A percentile compares a stretch with the other conserved stretches of the same genome.
Evolutionary conservation across 257 asterid genomes (phyloP).

Genomic region (Knoxia roxburghii): DNA sequence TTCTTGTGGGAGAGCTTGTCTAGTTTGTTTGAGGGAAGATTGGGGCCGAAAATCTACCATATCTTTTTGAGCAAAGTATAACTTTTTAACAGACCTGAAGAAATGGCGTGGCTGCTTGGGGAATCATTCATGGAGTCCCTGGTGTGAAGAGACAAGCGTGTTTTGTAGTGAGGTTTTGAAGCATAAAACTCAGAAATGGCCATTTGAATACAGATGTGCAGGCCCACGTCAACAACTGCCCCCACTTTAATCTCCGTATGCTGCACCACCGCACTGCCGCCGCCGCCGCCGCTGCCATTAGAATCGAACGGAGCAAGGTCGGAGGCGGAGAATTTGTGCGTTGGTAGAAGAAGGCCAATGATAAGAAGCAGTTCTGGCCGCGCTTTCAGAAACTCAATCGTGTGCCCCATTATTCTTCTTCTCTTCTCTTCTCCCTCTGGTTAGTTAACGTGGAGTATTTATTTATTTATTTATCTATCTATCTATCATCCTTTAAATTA

Average conservation of each 20-base stretch:
- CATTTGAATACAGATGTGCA: constrained; percentile 14
- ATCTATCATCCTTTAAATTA: too few species aligned
- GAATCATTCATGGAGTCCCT: constrained; percentile 14
- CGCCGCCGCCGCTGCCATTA: too few species aligned
- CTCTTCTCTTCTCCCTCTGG: too few species aligned
- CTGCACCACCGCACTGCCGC: background rate
- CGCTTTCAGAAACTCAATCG: too few species aligned
- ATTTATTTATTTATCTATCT: too few species aligned
- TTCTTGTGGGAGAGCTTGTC: too few species aligned
- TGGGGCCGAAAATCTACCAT: too few species aligned
- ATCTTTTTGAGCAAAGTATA: background rate
- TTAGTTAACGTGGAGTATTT: too few species aligned
- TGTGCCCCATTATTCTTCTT: too few species aligned
- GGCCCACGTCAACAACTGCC: constrained; percentile 2
- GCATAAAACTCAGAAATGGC: constrained; percentile 12
- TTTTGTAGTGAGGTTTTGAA: constrained; percentile 3
- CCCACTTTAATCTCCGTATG: constrained; percentile 6
- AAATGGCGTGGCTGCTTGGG: background rate
- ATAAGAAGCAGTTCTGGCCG: too few species aligned
- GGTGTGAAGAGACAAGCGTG: constrained; percentile 7
- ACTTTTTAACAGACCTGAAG: constrained; percentile 20
- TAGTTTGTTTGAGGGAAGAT: too few species aligned
- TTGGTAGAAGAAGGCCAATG: too few species aligned
- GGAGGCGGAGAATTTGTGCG: background rate
- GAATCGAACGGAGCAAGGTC: background rate